Conservation (phyloP, 345 rosid species). For the Cardamine chenopodiifolia region DNA sequence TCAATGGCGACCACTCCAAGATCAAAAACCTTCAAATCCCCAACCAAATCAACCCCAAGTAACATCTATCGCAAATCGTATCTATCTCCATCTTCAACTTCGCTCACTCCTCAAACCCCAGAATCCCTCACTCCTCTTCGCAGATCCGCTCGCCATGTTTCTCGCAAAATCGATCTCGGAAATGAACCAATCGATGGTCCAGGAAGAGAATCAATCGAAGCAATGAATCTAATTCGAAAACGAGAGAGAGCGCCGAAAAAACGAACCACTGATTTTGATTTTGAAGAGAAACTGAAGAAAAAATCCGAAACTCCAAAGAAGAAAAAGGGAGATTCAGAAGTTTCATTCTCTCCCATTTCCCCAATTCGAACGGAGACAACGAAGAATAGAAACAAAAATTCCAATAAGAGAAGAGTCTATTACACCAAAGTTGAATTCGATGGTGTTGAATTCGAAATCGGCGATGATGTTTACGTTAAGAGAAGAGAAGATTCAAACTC, state of each 20-base stretch:
- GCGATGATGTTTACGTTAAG: constrained; percentile 83
- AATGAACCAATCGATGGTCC: constrained; percentile 15
- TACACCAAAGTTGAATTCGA: constrained; percentile 74
- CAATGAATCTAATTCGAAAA: constrained; percentile 25
- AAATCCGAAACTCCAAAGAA: constrained; percentile 1
- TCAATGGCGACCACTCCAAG: constrained; percentile 61
- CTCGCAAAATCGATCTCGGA: constrained; percentile 37
- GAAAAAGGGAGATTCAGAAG: constrained; percentile 33
- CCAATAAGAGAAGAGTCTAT: constrained; percentile 62
- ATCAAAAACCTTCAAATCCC: constrained; percentile 40
- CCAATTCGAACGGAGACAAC: constrained; percentile 56
- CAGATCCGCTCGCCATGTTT: constrained; percentile 52
- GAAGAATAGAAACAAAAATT: constrained; percentile 12
- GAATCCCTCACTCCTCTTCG: constrained; percentile 50
- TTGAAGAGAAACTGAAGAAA: neutral
- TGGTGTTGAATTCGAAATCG: constrained; percentile 70
- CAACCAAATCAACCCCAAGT: constrained; percentile 38
- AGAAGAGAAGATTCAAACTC: constrained; percentile 74
- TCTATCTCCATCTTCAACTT: constrained; percentile 37
- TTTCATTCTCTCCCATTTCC: constrained; percentile 53
- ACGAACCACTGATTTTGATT: neutral
- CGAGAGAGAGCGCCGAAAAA: constrained; percentile 28
- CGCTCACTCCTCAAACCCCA: constrained; percentile 58
- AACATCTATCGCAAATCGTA: constrained; percentile 32
- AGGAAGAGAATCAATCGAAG: constrained; percentile 22